Conservation (phyloP, 2,329 filamentous ascomycete species). For the Hypoxylon rubiginosum region DNA sequence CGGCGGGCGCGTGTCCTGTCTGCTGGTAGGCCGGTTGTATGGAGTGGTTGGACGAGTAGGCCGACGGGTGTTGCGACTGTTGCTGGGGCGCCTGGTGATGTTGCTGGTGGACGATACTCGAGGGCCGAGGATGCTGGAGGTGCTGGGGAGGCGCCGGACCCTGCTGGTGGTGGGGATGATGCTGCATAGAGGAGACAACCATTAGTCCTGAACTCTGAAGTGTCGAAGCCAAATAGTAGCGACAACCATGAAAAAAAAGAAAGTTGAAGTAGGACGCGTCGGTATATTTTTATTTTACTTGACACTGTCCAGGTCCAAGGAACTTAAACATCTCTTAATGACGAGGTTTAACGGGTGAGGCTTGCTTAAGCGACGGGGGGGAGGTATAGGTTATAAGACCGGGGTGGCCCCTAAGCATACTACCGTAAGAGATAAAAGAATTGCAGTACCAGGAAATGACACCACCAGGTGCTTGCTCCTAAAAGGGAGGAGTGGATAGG, state of each 20-base stretch:
- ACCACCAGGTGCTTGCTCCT: slow-evolving; percentile 50
- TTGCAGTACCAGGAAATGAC: slow-evolving; percentile 53
- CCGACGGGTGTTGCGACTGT: slow-evolving; percentile 72
- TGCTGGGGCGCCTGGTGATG: slow-evolving; percentile 75
- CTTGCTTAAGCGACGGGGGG: slow-evolving; percentile 50
- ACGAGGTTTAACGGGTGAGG: slow-evolving; percentile 59
- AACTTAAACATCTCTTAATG: slow-evolving; percentile 57
- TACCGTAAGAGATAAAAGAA: slow-evolving; percentile 48
- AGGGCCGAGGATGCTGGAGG: slow-evolving; percentile 78
- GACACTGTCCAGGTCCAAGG: slow-evolving; percentile 62
- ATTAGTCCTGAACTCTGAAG: slow-evolving; percentile 63
- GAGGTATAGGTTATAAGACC: slow-evolving; percentile 51
- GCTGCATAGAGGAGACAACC: slow-evolving; percentile 75
- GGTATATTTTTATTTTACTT: slow-evolving; percentile 62
- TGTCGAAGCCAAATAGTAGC: slow-evolving; percentile 52
- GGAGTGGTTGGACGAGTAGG: slow-evolving; percentile 77
- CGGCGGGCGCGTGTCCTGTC: slow-evolving; percentile 71
- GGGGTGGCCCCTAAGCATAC: slow-evolving; percentile 46
- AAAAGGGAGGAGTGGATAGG: slow-evolving; percentile 50
- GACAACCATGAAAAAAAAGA: slow-evolving; percentile 57
- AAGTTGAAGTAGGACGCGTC: slow-evolving; percentile 59
- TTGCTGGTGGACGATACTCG: slow-evolving; percentile 80
- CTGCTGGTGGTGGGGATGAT: slow-evolving; percentile 81
- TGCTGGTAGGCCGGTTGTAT: slow-evolving; percentile 77
- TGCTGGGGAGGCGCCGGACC: slow-evolving; percentile 76